Conservation (phyloP, 805 yeast species). For the Wickerhamomyces subpelliculosus region DNA sequence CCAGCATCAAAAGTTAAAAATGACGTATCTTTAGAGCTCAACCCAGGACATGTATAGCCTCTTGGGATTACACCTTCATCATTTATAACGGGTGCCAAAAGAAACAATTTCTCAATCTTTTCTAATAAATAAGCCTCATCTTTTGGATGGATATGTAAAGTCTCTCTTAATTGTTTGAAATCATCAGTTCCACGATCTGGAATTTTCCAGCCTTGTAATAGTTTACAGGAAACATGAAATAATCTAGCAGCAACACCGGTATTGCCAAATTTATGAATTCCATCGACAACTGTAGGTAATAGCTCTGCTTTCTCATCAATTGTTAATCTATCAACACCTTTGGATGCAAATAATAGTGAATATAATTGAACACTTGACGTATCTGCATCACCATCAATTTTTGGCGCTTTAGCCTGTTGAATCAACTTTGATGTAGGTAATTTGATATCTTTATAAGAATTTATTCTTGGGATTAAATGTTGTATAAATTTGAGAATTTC, state of each 20-base stretch:
- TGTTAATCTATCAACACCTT: constrained; percentile 53
- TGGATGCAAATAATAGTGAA: constrained; percentile 58
- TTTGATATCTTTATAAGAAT: constrained; percentile 44
- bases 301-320: constrained; percentile 30
- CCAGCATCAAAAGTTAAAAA: constrained; percentile 71
- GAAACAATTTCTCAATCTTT: constrained; percentile 48
- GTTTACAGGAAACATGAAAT: constrained; percentile 52
- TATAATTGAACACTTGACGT: constrained; percentile 50
- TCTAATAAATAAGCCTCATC: constrained; percentile 42
- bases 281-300: constrained; percentile 40
- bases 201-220: constrained; percentile 41
- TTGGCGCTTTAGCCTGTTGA: constrained; percentile 54
- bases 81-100: constrained; percentile 42
- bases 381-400: constrained; percentile 35
- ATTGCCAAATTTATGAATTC: constrained; percentile 33
- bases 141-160: constrained; percentile 28
- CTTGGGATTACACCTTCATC: constrained; percentile 34
- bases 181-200: constrained; percentile 42
- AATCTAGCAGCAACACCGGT: constrained; percentile 44
- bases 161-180: constrained; percentile 27
- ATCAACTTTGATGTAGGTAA: constrained; percentile 61
- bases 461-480: constrained; percentile 60
- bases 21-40: constrained; percentile 45
- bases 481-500: constrained; percentile 63
- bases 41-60: constrained; percentile 54